phyloP scores from a whole-genome alignment of 179 eudicot genomes.

The Heliamphora pulchella region DNA sequence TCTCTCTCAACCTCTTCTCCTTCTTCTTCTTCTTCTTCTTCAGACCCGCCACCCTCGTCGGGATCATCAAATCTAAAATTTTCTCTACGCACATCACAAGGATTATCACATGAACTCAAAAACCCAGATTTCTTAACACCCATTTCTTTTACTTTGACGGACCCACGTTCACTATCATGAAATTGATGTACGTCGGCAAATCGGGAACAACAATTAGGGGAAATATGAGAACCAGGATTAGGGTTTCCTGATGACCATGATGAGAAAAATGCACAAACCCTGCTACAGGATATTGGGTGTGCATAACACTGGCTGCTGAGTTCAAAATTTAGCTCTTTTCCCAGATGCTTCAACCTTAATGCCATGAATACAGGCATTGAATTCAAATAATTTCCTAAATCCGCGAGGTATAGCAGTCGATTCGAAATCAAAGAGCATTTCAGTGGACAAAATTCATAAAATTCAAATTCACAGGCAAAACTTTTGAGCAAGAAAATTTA shows the following conservation, averaged over 20 bases:
- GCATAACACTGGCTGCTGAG: conserved; percentile 2
- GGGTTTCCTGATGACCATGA: conserved; percentile 16
- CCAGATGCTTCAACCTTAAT: conserved; percentile 12
- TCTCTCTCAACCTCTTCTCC: conserved; percentile 14
- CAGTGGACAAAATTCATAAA: neutral
- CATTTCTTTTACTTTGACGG: conserved; percentile 15
- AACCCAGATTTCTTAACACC: conserved; percentile 13
- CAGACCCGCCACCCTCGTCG: conserved; percentile 17
- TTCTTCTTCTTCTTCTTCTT: conserved; percentile 20
- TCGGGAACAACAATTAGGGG: conserved; percentile 14
- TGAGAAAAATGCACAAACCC: conserved; percentile 13
- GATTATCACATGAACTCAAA: conserved; percentile 17
- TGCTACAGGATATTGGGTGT: neutral
- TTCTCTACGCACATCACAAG: conserved; percentile 4
- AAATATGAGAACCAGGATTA: conserved; percentile 10
- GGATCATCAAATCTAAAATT: conserved; percentile 15
- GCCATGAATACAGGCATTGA: conserved; percentile 14
- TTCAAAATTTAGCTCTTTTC: conserved; percentile 9
- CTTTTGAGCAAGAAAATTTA: no score
- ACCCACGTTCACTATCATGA: conserved; percentile 18
- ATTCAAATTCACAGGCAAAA: neutral
- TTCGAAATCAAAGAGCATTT: neutral
- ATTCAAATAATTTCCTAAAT: neutral
- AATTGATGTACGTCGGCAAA: conserved; percentile 14
- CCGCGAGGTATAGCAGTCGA: neutral